A percentile compares a stretch with the other conserved stretches of the same genome.
These are phyloP conservation scores for Penicillium freii DNA, from an alignment of 2,329 filamentous ascomycete species.

Conservation along the genomic window DNA sequence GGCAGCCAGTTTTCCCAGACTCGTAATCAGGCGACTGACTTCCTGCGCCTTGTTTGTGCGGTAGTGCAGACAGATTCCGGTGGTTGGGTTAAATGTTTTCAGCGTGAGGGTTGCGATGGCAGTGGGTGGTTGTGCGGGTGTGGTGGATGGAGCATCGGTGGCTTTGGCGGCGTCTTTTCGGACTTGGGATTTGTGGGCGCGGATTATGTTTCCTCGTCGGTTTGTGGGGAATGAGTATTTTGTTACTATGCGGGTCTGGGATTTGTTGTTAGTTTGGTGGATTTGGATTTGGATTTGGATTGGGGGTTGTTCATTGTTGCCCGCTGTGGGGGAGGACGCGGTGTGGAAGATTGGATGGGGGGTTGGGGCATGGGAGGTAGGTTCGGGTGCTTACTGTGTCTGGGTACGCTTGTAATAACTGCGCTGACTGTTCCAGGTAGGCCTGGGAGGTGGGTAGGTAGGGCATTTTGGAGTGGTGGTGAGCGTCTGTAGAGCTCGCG, in stretches of 20 bases:
- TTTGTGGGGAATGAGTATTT: slow-evolving; percentile 70
- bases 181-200: slow-evolving; percentile 33
- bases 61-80: slow-evolving; percentile 85
- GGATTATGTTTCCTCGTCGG: slow-evolving; percentile 25
- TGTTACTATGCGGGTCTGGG: slow-evolving; percentile 83
- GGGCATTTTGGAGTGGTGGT: slow-evolving; percentile 59
- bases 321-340: not conserved
- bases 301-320: not conserved
- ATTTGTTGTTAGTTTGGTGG: slow-evolving; percentile 1
- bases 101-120: slow-evolving; percentile 70
- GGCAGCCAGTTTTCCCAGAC: slow-evolving; percentile 72
- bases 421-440: slow-evolving; percentile 84
- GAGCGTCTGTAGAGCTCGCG: slow-evolving; percentile 16
- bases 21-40: slow-evolving; percentile 75
- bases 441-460: slow-evolving; percentile 79
- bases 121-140: slow-evolving; percentile 53
- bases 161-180: slow-evolving; percentile 24
- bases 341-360: not conserved
- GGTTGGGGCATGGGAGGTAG: no score
- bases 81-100: slow-evolving; percentile 83
- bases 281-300: not conserved
- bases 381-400: slow-evolving; percentile 61
- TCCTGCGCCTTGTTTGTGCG: slow-evolving; percentile 74
- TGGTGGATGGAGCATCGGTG: slow-evolving; percentile 45
- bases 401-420: slow-evolving; percentile 83